A percentile compares a stretch with the other conserved stretches of the same genome.
These are phyloP conservation scores for Tulasnella sp. DNA, from an alignment of 768 basidiomycete genomes.

Conservation along the genomic window DNA sequence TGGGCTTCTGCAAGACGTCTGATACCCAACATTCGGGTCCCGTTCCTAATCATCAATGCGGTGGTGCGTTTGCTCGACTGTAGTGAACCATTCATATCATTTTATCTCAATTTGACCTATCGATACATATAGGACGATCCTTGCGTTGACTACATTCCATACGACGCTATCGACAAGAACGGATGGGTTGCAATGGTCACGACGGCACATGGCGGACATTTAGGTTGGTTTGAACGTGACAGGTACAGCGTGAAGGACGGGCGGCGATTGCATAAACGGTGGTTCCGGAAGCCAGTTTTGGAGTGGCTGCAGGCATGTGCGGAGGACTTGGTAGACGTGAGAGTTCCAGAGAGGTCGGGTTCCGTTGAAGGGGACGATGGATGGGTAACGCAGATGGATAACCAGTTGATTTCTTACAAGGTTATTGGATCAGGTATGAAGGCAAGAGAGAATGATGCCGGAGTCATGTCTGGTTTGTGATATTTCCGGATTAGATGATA, in stretches of 20 bases:
- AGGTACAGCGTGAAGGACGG: not conserved
- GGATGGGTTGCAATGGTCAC: not conserved
- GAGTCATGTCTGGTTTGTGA: no score
- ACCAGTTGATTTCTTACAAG: no score
- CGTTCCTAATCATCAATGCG: conserved; percentile 9
- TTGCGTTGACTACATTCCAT: not conserved
- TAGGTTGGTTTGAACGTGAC: conserved; percentile 9
- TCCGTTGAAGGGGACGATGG: no score
- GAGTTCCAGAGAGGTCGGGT: no score
- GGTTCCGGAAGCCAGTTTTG: conserved; percentile 8
- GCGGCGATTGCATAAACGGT: not conserved
- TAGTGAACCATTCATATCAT: no score
- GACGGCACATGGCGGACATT: conserved; percentile 10
- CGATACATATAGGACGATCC: conserved; percentile 1
- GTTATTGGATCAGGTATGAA: no score
- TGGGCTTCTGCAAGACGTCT: not conserved
- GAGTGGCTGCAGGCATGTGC: conserved; percentile 11
- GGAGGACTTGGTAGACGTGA: not conserved
- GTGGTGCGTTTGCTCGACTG: no score
- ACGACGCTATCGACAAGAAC: not conserved
- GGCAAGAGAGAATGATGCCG: no score
- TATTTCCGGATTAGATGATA: no score
- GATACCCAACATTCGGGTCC: not conserved
- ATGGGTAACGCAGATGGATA: no score
- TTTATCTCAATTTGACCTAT: no score